A percentile compares a stretch with the other conserved stretches of the same genome.
Conservation (phyloP, 2,329 filamentous ascomycete species). For the Hymenoscyphus linearis region DNA sequence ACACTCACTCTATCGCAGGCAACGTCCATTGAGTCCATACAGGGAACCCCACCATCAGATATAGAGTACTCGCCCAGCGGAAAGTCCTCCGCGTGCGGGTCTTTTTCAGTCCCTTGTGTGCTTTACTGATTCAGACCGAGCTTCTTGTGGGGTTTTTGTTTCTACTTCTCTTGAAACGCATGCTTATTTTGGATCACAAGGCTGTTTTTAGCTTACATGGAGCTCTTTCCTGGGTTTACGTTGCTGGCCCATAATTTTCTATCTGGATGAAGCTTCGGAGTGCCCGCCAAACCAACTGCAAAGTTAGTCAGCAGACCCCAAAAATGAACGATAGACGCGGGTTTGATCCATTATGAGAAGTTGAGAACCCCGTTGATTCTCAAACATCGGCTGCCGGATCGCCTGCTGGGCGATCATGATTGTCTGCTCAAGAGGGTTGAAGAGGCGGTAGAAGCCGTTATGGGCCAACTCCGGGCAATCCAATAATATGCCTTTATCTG, state of each 20-base stretch:
- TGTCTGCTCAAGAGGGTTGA: not conserved
- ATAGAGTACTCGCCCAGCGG: conserved; percentile 3
- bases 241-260: no score
- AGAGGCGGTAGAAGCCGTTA: not conserved
- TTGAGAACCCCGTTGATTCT: not conserved
- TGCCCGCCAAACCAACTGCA: no score
- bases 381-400: conserved; percentile 17
- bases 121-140: not conserved
- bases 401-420: not conserved
- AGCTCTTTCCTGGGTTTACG: no score
- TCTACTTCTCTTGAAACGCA: no score
- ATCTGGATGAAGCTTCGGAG: no score
- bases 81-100: no score
- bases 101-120: not conserved
- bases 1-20: no score
- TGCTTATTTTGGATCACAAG: no score
- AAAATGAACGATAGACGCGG: conserved; percentile 4
- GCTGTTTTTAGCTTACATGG: no score
- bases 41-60: conserved; percentile 1
- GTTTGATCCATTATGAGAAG: conserved; percentile 5
- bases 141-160: no score
- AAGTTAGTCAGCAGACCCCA: no score
- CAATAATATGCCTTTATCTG: not conserved
- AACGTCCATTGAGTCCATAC: no score
- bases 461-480: not conserved